Evolutionary conservation across 2,329 filamentous ascomycete species (phyloP).

Genomic region (Zalaria sp.): DNA sequence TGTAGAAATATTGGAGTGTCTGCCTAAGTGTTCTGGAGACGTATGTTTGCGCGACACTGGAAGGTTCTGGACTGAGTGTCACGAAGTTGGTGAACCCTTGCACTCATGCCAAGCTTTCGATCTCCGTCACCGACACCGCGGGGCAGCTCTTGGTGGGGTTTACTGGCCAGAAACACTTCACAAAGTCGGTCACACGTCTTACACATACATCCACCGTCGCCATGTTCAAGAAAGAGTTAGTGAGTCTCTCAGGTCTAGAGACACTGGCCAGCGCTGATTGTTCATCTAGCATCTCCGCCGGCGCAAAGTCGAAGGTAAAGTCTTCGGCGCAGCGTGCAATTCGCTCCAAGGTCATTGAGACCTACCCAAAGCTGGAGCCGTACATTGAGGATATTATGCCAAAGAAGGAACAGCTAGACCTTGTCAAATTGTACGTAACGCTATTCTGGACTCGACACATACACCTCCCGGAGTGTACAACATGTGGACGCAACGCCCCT

Average conservation of each 20-base stretch:
- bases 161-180: too few species aligned
- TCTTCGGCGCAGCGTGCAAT: conserved; percentile 84
- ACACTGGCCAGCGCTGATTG: conserved; percentile 5
- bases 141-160: too few species aligned
- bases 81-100: too few species aligned
- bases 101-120: too few species aligned
- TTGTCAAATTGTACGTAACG: conserved; percentile 60
- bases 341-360: conserved; percentile 65
- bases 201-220: conserved; percentile 12
- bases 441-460: background rate
- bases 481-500: too few species aligned
- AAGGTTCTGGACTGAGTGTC: too few species aligned
- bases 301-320: conserved; percentile 91
- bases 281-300: conserved; percentile 49
- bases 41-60: too few species aligned
- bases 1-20: too few species aligned
- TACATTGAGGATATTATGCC: conserved; percentile 90
- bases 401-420: conserved; percentile 82
- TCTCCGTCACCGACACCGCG: too few species aligned
- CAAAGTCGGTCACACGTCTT: too few species aligned
- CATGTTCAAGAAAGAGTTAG: conserved; percentile 93
- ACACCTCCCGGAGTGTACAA: background rate
- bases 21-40: too few species aligned
- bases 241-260: conserved; percentile 8
- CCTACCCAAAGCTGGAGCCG: conserved; percentile 73